Base-by-base conservation (phyloP, 768 basidiomycete species). In the Pleurotus giganteus region DNA sequence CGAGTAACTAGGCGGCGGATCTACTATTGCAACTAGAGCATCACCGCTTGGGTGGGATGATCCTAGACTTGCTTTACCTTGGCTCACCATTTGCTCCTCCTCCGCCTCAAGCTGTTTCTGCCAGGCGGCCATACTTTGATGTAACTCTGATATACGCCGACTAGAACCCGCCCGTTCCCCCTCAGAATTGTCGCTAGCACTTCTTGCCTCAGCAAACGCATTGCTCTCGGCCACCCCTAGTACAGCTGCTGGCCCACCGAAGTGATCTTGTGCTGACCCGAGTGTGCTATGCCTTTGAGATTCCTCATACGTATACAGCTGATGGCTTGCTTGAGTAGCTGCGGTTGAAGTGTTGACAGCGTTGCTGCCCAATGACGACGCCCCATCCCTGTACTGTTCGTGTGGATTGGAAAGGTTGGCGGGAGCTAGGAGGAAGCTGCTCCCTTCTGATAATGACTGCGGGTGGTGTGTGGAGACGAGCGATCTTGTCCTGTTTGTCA, bases 1-100 rank as follows among this genome's bases (percentile, higher is more conserved):
- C 24, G 52, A 24, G 23, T 53, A 53, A 42, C 24, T 42, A 42
- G 52, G 52, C 39, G 62, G 58, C 21, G 63, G 63, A 45, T 61
- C 60, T 8, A 37, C 37, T 24, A 53, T 13, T 15, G 56, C 55
- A 27, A 41, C 45, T 42, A 39, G 53, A 44, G 39, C 44, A 31
- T 45, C 51, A 39, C 60, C 59, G 28, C 23, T 46, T 19, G 55
- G 44, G 42, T 52, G 55, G 27, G 51, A 23, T 28, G 44, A 8
- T 5, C 11, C 49, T 24, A 23, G n/a, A 24, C 49, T 37, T n/a
- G 49, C 31, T 51, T 51, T 51, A n/a, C 49, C 49, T 26, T n/a
- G 53, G 21, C 26, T 37, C n/a, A 50, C 39, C 24, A 29, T 12
- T 19, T 34, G 46, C 50, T 57, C 50, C 7, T 44, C 36, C 21